Percentiles rank a stretch among this genome's conserved stretches.
phyloP scores from a whole-genome alignment of 805 yeast species.

The Kockiozyma suomiensis region DNA sequence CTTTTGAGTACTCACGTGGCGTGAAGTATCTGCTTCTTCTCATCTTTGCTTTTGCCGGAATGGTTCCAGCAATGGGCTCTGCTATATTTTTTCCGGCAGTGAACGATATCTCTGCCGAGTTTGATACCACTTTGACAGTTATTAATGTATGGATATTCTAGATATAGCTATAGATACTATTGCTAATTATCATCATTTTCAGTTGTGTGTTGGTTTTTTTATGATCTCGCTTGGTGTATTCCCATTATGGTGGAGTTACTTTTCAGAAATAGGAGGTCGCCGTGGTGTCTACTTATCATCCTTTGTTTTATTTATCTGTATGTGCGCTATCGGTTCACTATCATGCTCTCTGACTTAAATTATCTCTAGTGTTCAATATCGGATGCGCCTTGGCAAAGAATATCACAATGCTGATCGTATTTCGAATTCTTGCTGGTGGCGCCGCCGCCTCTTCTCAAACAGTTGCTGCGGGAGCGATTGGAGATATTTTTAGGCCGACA shows the following conservation, averaged over 20 bases:
- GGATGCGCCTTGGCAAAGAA: conserved; percentile 70
- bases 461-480: conserved; percentile 86
- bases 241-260: conserved; percentile 88
- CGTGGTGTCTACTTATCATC: conserved; percentile 72
- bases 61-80: conserved; percentile 88
- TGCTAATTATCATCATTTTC: neutral
- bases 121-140: conserved; percentile 58
- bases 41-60: conserved; percentile 70
- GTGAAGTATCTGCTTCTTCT: conserved; percentile 60
- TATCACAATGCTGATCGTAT: conserved; percentile 63
- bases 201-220: conserved; percentile 71
- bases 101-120: conserved; percentile 55
- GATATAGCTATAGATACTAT: neutral
- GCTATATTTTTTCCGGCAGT: conserved; percentile 81
- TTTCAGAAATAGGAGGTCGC: conserved; percentile 75
- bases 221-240: conserved; percentile 72
- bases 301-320: conserved; percentile 59
- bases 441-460: conserved; percentile 84
- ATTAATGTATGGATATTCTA: conserved; percentile 54
- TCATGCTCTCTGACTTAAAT: neutral
- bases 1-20: conserved; percentile 59
- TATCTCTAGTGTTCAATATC: conserved; percentile 53
- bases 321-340: neutral
- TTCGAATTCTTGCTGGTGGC: conserved; percentile 76
- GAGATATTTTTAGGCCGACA: conserved; percentile 67